Evolutionary conservation across 1,139 yeast genomes (phyloP), one percentile per base, ranked within the genome.

Genomic region (Candida frijolesensis): DNA sequence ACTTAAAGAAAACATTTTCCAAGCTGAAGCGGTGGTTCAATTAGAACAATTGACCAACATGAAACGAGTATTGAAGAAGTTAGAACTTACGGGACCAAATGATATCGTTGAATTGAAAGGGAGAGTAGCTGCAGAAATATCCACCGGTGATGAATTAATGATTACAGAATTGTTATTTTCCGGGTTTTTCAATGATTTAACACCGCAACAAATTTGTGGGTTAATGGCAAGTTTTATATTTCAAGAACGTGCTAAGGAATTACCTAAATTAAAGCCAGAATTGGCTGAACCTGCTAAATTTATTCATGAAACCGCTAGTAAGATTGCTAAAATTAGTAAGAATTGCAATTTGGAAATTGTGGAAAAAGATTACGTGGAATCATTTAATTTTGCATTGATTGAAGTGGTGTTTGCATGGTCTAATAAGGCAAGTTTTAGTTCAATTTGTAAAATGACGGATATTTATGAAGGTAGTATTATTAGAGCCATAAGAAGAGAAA

Each of bases 331-430:
- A 62, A 84, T 91, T 9, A 87, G 89, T 57, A 85, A 84, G 60
- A 98, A 94, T 65, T 87, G 95, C 66, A 92, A 94, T 68, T 79
- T 95, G 48, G 97, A 92, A 57, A 75, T 94, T 45, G 85, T 85
- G 6, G 98, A 91, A 64, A 90, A 90, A 62, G 98, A 92, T 55
- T 95, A 94, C 64, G 86, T 94, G 42, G 96, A 91, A 64, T 80
- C 87, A 30, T 95, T 94, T 75, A 84, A 96, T 67, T 86, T 91
- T 22, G 96, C 94, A 64, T 77, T 95, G 57, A 92, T 95, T 98
- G 98, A 91, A 65, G 98, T 94, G 46, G 97, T 95, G 0, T 90
- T 73, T 68, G 90, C 95, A 43, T 95, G 99, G 99, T 89, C 97
- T 66, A 87, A 87, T 64, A 98, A 98, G 29, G 97, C 97, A 4